Evolutionary conservation across 257 asterid species (phyloP), one percentile per base, ranked within the genome.

Genomic region (Solanum paucissectum): DNA sequence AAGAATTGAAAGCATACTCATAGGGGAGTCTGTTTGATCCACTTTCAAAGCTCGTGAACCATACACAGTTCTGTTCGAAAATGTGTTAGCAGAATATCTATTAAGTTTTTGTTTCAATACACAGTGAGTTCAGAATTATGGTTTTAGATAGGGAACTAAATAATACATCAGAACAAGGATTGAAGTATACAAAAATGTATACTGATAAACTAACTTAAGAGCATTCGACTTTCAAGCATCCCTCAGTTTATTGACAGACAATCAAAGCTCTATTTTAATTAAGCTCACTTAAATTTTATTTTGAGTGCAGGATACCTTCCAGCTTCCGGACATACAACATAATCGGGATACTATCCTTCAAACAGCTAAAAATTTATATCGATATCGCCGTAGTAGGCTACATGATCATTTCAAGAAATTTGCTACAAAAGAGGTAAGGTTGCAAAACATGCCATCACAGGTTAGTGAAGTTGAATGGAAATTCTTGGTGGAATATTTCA

Each of bases 1-100:
- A 64, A 91, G 93, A 89, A 93, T 96, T 58, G 99, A 96, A 90
- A 94, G 92, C 73, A 87, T 96, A 71, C 90, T 84, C 27, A 88
- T 89, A 91, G 94, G 93, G 72, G 93, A 93, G 74, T 84, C 95
- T 14, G 93, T 96, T 66, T 89, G 92, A 71, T 89, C 93, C 60
- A 96, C 99, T 75, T 96, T 90, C 98, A 90, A 88, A 87, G 97
- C 89, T 96, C 9, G 36, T 66, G 34, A 25, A 66, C 20, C 33
- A 66, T 66, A 66, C 32, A 66, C 34, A 66, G 34, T 25, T 12
- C 73, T 66, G 73, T 66, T 66, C 3, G 20, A 25, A 25, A 66
- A 66, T 12, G 34, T 66, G 34, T 66, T 66, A 5, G 73, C 34
- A 66, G 34, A 25, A 25, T 12, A 25, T 66, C 5, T 25, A 5